Base-by-base conservation (phyloP, 257 asterid genomes). In the Voacanga thouarsii region DNA sequence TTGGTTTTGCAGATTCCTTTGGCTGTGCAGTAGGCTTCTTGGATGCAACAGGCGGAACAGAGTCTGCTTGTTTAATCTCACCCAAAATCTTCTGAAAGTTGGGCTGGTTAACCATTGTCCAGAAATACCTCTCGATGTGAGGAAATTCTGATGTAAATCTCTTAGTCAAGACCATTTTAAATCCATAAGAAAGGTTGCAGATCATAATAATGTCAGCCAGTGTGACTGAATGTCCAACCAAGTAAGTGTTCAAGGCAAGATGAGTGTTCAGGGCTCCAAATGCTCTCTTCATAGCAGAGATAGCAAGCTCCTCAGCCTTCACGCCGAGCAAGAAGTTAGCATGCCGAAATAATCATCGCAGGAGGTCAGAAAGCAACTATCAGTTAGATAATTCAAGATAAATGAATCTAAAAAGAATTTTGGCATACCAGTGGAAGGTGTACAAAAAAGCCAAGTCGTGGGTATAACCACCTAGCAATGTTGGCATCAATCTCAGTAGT, bases 81-180 rank as follows among this genome's bases (percentile, higher is more conserved):
- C 97, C 97, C 83, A 85, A 59, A 73, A 94, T 51, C 84, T 92
- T 92, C 83, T 89, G 83, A 83, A 94, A 86, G 72, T 91, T 88
- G 14, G 97, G 97, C 80, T 93, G 99, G 83, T 95, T 91, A 71
- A 89, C 88, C 88, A 91, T 44, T 9, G 98, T 93, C 99, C 99
- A 95, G 67, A 93, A 79, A 66, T 93, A 91, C 85, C 99, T 87
- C 87, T 95, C 99, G 19, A 95, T 94, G 18, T 95, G 98, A 43
- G 98, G 98, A 80, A 90, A 95, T 63, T 89, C 99, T 23, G 92
- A 83, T 77, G 99, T 95, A 75, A 95, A 91, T 87, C 83, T 88
- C 94, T 95, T 93, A 12, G 94, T 95, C 86, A 90, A 3, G 79
- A 89, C 61, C 1, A 0, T 2, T 80, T 60, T 81, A 68, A 91